These are phyloP conservation scores for Bocquillonia castaneifolia DNA, from an alignment of 441 rosid species.

Conservation along the genomic window DNA sequence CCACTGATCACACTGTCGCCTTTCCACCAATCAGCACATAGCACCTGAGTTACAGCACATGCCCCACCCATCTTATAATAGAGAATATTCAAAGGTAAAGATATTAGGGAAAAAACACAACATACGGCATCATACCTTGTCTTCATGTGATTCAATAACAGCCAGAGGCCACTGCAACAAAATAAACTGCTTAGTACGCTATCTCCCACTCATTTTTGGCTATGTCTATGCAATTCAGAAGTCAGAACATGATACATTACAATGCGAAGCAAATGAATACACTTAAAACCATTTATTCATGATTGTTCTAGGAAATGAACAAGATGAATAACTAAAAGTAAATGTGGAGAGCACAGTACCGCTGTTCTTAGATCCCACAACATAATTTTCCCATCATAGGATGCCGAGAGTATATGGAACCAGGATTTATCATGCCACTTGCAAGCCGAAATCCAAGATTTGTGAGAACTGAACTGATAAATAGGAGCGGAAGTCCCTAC, in stretches of 20 bases:
- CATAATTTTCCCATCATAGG: conserved; percentile 97
- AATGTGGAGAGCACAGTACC: conserved; percentile 38
- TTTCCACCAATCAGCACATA: conserved; percentile 97
- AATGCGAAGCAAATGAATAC: not conserved
- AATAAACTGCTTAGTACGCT: conserved; percentile 14
- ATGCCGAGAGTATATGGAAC: conserved; percentile 85
- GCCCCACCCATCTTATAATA: not conserved
- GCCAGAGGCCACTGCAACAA: conserved; percentile 90
- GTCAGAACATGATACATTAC: not conserved
- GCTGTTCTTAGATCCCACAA: conserved; percentile 98
- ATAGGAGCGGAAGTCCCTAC: conserved; percentile 86
- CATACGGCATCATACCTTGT: conserved; percentile 48
- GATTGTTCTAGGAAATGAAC: not conserved
- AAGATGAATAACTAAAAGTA: conserved; percentile 9
- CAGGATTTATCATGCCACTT: conserved; percentile 81
- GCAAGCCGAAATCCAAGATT: conserved; percentile 92
- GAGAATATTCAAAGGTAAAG: not conserved
- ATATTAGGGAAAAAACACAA: not conserved
- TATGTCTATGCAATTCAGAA: not conserved
- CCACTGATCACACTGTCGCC: conserved; percentile 74
- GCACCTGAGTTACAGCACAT: conserved; percentile 44
- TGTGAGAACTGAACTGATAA: conserved; percentile 77
- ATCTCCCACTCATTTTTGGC: not conserved
- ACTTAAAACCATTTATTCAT: not conserved
- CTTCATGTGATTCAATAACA: conserved; percentile 70